A percentile compares a stretch with the other conserved stretches of the same genome.
phyloP scores from a whole-genome alignment of 2,329 filamentous ascomycete species.

The Cordyceps cateniannulata region DNA sequence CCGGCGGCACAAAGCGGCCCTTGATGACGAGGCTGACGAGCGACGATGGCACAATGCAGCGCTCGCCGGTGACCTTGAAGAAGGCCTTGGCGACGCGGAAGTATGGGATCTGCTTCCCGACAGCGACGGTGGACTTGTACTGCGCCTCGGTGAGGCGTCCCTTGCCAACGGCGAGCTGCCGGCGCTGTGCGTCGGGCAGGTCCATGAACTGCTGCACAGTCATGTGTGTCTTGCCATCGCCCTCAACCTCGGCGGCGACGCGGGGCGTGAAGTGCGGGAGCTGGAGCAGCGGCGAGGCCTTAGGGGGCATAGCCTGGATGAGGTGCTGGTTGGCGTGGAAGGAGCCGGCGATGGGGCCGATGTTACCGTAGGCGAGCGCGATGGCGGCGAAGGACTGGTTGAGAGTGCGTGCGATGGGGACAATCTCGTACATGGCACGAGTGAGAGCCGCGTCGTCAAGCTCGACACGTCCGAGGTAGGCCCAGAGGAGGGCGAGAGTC shows the following conservation, averaged over 20 bases:
- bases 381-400: conserved; percentile 85
- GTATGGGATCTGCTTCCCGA: conserved; percentile 78
- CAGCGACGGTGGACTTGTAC: conserved; percentile 66
- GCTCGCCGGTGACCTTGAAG: conserved; percentile 97
- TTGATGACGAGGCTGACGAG: conserved; percentile 94
- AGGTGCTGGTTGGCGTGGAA: conserved; percentile 80
- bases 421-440: conserved; percentile 81
- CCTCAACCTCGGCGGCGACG: conserved; percentile 62
- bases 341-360: conserved; percentile 72
- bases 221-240: conserved; percentile 67
- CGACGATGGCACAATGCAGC: conserved; percentile 83
- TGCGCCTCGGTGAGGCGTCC: conserved; percentile 67
- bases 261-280: conserved; percentile 76
- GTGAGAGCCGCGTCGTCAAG: conserved; percentile 72
- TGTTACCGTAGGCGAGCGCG: conserved; percentile 78
- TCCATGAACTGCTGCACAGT: conserved; percentile 86
- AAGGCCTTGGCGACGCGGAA: conserved; percentile 86
- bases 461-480: conserved; percentile 84
- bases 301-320: conserved; percentile 82
- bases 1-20: conserved; percentile 86
- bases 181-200: conserved; percentile 67
- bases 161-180: conserved; percentile 62
- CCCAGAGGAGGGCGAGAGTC: conserved; percentile 85
- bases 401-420: conserved; percentile 76
- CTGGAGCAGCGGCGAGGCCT: conserved; percentile 81